These are phyloP conservation scores for Exophiala lecanii-corni DNA, from an alignment of 2,329 filamentous ascomycete species.

Conservation along the genomic window DNA sequence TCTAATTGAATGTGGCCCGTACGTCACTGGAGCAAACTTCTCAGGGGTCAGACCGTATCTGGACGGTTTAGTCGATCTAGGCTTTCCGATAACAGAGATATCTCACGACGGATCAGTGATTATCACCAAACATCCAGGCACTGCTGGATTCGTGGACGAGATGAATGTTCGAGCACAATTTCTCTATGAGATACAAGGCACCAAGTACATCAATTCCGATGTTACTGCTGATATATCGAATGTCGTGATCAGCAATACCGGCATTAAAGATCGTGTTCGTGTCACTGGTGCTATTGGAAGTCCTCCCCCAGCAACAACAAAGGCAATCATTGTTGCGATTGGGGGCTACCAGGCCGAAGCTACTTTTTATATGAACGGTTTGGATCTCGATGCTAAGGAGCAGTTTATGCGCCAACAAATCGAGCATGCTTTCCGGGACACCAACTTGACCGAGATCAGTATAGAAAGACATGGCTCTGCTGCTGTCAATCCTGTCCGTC, in stretches of 20 bases:
- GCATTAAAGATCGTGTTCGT: constrained; percentile 29
- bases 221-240: constrained; percentile 41
- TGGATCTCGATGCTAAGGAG: constrained; percentile 37
- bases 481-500: constrained; percentile 34
- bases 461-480: constrained; percentile 38
- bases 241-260: constrained; percentile 31
- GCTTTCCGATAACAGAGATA: constrained; percentile 28
- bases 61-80: constrained; percentile 13
- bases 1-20: constrained; percentile 27
- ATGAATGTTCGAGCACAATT: constrained; percentile 26
- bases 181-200: constrained; percentile 44
- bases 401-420: constrained; percentile 29
- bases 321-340: constrained; percentile 35
- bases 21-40: constrained; percentile 44
- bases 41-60: constrained; percentile 38
- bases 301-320: constrained; percentile 47
- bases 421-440: too few relatives aligned
- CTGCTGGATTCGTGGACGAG: constrained; percentile 20
- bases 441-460: constrained; percentile 49
- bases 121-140: constrained; percentile 14
- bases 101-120: constrained; percentile 14
- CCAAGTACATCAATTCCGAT: constrained; percentile 47
- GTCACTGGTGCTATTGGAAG: constrained; percentile 40
- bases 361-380: constrained; percentile 37
- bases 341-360: constrained; percentile 39